Percentiles rank a stretch among this genome's conserved stretches.
Evolutionary conservation across 164 flowering plant genomes (phyloP).

Genomic region (Nymphaea colorata): DNA sequence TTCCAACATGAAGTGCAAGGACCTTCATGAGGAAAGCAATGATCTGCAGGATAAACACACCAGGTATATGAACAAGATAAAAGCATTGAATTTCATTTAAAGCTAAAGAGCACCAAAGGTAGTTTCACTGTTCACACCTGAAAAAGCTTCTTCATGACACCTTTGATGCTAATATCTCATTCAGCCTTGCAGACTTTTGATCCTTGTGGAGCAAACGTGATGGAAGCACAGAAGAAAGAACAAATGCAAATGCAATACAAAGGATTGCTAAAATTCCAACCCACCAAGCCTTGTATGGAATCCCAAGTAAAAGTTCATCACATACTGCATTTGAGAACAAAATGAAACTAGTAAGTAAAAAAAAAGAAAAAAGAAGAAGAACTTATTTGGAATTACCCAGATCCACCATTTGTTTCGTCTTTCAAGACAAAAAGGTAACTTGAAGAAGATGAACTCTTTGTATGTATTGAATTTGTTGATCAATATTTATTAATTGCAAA

Average conservation of each 20-base stretch:
- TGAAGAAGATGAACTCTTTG: too few relatives aligned
- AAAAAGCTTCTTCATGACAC: neutral
- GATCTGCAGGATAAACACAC: too few relatives aligned
- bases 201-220: slow-evolving; percentile 28
- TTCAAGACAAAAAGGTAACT: too few relatives aligned
- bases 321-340: slow-evolving; percentile 47
- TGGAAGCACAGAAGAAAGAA: slow-evolving; percentile 62
- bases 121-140: neutral
- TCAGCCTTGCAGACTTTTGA: neutral
- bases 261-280: slow-evolving; percentile 49
- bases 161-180: neutral
- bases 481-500: too few relatives aligned
- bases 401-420: too few relatives aligned
- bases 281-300: slow-evolving; percentile 76
- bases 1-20: too few relatives aligned
- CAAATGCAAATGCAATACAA: slow-evolving; percentile 49
- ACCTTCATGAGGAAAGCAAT: too few relatives aligned
- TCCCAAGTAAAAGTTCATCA: slow-evolving; percentile 65
- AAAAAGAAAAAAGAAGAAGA: too few relatives aligned
- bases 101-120: neutral
- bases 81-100: neutral
- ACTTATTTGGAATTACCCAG: too few relatives aligned
- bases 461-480: too few relatives aligned
- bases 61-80: too few relatives aligned
- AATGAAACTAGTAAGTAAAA: neutral